Evolutionary conservation across 2,329 filamentous ascomycete species (phyloP), one percentile per base, ranked within the genome.

Genomic region (Fusarium sp.): DNA sequence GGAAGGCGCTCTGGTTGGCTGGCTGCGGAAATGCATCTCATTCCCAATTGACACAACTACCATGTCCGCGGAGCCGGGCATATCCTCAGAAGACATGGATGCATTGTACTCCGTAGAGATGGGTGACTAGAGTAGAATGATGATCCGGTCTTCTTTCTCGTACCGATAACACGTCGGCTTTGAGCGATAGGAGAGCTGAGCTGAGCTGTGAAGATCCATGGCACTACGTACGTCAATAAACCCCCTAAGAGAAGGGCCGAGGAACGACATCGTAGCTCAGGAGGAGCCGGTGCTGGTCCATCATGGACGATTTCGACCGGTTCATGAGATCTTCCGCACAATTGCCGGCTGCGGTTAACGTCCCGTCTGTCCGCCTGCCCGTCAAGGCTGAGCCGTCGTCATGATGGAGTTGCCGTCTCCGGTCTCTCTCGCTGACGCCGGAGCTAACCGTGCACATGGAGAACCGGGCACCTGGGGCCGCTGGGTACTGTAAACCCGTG

Each of bases 381-480:
- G 63, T 72, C 60, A 71, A 72, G 66, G 75, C 71, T 73, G 75
- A 66, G 62, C 63, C 32, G 40, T 65, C 38, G 47, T 63, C 43
- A 47, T 50, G 59, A 43, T 56, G 40, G 37, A 52, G 63, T 52
- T 58, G 58, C 72, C 68, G 69, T 58, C 35, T 27, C 22, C 45
- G 37, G 33, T 65, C 10, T 37, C 40, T 62, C 37, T 73, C 63
- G 65, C 69, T 64, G 57, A 75, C 63, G 43, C 70, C 65, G 70
- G 57, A 70, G 69, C 67, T 69, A 75, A 33, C 43, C 56, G 54
- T 32, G 40, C 33, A 32, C 54, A n/a, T 30, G 27, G 47, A 63
- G 32, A 62, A 52, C 63, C 54, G 45, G 35, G 47, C 57, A 43
- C 38, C 61, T 33, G 59, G 60, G 56, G 52, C 47, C 63, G 60